phyloP scores from a whole-genome alignment of 257 asterid genomes.

The Solanum piurae region DNA sequence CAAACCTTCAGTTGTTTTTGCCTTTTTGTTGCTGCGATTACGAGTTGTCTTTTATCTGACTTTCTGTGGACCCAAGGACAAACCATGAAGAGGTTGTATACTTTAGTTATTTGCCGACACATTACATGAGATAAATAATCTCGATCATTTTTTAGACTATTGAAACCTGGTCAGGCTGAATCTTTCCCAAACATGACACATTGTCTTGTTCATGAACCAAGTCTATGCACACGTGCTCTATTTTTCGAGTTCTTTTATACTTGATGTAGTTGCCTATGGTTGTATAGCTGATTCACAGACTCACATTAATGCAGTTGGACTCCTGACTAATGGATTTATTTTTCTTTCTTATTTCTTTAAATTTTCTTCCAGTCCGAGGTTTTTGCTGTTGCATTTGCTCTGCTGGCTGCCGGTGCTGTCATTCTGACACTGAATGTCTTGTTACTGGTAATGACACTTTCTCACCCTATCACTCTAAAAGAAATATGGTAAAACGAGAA shows the following conservation, averaged over 20 bases:
- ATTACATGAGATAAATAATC: background rate
- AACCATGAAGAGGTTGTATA: background rate
- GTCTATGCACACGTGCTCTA: background rate
- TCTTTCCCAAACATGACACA: background rate
- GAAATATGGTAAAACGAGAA: background rate
- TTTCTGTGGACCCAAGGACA: background rate
- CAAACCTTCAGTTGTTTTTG: background rate
- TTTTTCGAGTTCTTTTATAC: background rate
- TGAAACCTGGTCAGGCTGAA: background rate
- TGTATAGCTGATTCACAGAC: background rate
- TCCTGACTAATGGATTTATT: background rate
- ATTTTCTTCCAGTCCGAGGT: constrained; percentile 76
- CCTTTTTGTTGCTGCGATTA: background rate
- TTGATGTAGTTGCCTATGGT: background rate
- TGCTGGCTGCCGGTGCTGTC: constrained; percentile 87
- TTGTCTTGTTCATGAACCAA: background rate
- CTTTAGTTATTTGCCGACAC: background rate
- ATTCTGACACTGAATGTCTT: constrained; percentile 83
- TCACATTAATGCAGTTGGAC: background rate
- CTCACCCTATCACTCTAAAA: background rate
- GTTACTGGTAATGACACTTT: constrained; percentile 52
- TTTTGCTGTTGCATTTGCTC: constrained; percentile 93
- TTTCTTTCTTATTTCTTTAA: background rate
- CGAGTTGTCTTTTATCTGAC: background rate
- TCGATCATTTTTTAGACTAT: background rate